Conservation (phyloP, 2,329 filamentous ascomycete genomes). For the Chaetoscypha palmicola region DNA sequence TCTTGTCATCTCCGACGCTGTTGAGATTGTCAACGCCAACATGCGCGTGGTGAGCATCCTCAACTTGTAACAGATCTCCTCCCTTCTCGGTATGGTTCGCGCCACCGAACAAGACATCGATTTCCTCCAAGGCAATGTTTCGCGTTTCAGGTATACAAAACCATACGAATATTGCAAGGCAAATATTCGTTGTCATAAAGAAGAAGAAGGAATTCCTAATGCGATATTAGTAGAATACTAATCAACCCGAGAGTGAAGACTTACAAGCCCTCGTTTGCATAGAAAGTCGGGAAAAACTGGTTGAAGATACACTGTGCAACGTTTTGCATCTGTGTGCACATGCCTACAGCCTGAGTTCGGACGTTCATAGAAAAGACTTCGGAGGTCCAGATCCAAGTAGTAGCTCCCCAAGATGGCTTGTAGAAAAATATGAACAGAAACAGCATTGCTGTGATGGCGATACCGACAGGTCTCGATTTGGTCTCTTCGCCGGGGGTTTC, state of each 20-base stretch:
- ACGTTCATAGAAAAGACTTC: conserved; percentile 67
- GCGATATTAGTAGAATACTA: conserved; percentile 1
- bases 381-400: conserved; percentile 65
- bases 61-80: conserved; percentile 22
- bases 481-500: conserved; percentile 48
- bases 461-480: conserved; percentile 54
- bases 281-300: conserved; percentile 64
- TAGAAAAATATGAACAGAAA: conserved; percentile 63
- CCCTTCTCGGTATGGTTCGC: conserved; percentile 29
- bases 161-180: conserved; percentile 42
- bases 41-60: conserved; percentile 17
- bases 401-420: conserved; percentile 64
- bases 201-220: conserved; percentile 37
- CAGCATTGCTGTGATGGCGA: conserved; percentile 61
- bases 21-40: conserved; percentile 31
- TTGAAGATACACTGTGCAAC: conserved; percentile 61
- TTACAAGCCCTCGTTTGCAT: conserved; percentile 44
- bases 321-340: conserved; percentile 55
- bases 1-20: conserved; percentile 1
- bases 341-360: conserved; percentile 63
- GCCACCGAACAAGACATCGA: conserved; percentile 46
- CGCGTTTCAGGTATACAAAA: conserved; percentile 50
- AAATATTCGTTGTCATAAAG: conserved; percentile 44
- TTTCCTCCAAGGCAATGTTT: conserved; percentile 45
- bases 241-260: not conserved